phyloP scores from a whole-genome alignment of 202 grass and related monocot genomes.

The Bolboschoenoplectus hybrid region DNA sequence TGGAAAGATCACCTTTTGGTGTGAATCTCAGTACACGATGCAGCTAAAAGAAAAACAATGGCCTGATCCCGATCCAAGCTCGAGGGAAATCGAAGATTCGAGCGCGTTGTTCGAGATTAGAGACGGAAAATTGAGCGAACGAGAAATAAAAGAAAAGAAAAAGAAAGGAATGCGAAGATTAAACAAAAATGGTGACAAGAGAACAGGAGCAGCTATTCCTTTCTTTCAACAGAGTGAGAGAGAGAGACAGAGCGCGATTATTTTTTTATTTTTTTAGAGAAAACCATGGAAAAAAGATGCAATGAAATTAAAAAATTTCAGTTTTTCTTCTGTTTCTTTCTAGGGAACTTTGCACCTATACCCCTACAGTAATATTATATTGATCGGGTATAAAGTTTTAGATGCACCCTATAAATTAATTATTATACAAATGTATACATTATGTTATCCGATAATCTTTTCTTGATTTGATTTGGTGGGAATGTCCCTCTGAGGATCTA shows the following conservation, averaged over 20 bases:
- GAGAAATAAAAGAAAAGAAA: background rate
- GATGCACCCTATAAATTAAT: background rate
- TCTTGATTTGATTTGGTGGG: too few species aligned
- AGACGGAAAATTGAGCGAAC: slow-evolving; percentile 19
- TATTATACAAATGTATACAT: background rate
- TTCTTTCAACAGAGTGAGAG: background rate
- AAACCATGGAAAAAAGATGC: slow-evolving; percentile 1
- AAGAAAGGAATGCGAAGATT: background rate
- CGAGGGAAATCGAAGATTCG: background rate
- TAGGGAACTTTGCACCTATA: slow-evolving; percentile 28
- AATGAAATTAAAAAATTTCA: slow-evolving; percentile 10
- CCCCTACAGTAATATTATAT: slow-evolving; percentile 7
- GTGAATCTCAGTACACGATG: slow-evolving; percentile 4
- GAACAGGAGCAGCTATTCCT: background rate
- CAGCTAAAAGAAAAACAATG: background rate
- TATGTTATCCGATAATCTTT: background rate
- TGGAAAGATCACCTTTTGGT: slow-evolving; percentile 6
- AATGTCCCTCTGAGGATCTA: too few species aligned
- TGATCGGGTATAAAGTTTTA: background rate
- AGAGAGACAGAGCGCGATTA: background rate
- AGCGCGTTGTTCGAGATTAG: background rate
- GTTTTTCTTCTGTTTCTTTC: slow-evolving; percentile 27
- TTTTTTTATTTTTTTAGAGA: background rate
- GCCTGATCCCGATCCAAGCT: slow-evolving; percentile 30
- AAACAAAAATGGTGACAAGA: slow-evolving; percentile 13